Evolutionary conservation across 352 stramenopile species (phyloP), one percentile per base, ranked within the genome.

Genomic region (Globisporangium nagaii): DNA sequence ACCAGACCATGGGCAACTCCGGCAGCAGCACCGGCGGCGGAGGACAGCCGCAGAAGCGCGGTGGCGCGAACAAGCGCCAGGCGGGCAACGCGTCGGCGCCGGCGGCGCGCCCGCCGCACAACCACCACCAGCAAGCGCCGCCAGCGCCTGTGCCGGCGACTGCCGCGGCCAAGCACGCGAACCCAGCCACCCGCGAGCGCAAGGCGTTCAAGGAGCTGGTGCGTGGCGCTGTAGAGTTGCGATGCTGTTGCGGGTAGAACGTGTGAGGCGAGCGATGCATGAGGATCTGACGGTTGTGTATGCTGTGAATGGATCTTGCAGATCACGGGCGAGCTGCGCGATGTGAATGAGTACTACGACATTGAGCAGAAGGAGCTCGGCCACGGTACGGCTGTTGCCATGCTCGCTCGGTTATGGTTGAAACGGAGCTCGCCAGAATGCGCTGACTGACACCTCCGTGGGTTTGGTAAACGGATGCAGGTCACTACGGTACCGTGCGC

Each of bases 401-500:
- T 50, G n/a, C 25, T 37, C 17, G 27, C 19, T 5, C 15, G 25
- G 10, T 12, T 35, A 27, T 19, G n/a, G n/a, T n/a, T n/a, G n/a
- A n/a, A n/a, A n/a, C n/a, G n/a, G n/a, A n/a, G n/a, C n/a, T n/a
- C n/a, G n/a, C n/a, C n/a, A n/a, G n/a, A n/a, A n/a, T n/a, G n/a
- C n/a, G 15, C 42, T 59, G 13, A 25, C 6, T 40, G 25, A 4
- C n/a, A 19, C 4, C 17, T 17, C 43, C 0, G 15, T 30, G 24
- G 17, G 19, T 20, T n/a, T 12, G 22, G 37, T 34, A 32, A 39
- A 34, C 51, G 34, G 3, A 8, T 53, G 40, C 35, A 79, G 91
- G 95, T 19, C 95, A 99, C 75, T 99, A 99, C 64, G 97, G 97
- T 13, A 96, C 98, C 0, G 97, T 99, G 27, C 85, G 96, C 41